A percentile compares a stretch with the other conserved stretches of the same genome.
These are phyloP conservation scores for Botryotinia calthae DNA, from an alignment of 2,329 filamentous ascomycete species.

Conservation along the genomic window DNA sequence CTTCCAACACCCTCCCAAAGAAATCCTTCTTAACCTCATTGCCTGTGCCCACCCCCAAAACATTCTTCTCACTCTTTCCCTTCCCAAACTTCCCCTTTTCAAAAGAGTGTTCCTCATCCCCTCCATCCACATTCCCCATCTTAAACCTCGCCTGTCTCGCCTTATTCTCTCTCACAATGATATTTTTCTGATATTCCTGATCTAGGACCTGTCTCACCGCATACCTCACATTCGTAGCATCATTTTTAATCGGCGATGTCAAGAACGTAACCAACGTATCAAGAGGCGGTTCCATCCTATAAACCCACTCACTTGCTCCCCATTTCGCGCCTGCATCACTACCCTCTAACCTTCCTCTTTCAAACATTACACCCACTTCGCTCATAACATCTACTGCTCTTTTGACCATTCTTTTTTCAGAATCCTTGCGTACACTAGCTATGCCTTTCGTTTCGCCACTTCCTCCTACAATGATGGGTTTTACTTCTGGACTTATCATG, in stretches of 20 bases:
- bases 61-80: not conserved
- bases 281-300: slow-evolving; percentile 91
- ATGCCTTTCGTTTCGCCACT: slow-evolving; percentile 62
- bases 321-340: slow-evolving; percentile 45
- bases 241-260: slow-evolving; percentile 56
- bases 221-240: slow-evolving; percentile 75
- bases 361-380: slow-evolving; percentile 78
- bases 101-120: slow-evolving; percentile 20
- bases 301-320: slow-evolving; percentile 68
- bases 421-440: slow-evolving; percentile 84
- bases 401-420: slow-evolving; percentile 76
- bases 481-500: slow-evolving; percentile 84
- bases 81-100: not conserved
- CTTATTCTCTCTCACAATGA: slow-evolving; percentile 62
- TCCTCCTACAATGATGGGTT: slow-evolving; percentile 80
- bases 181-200: slow-evolving; percentile 78
- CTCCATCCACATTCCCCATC: slow-evolving; percentile 46
- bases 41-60: not conserved
- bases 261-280: slow-evolving; percentile 76
- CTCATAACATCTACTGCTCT: slow-evolving; percentile 78
- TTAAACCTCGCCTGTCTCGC: slow-evolving; percentile 63
- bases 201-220: slow-evolving; percentile 91
- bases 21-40: slow-evolving; percentile 70
- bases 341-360: slow-evolving; percentile 72
- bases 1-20: slow-evolving; percentile 70